Base-by-base conservation (phyloP, 768 basidiomycete genomes). In the Tulasnella sp. region DNA sequence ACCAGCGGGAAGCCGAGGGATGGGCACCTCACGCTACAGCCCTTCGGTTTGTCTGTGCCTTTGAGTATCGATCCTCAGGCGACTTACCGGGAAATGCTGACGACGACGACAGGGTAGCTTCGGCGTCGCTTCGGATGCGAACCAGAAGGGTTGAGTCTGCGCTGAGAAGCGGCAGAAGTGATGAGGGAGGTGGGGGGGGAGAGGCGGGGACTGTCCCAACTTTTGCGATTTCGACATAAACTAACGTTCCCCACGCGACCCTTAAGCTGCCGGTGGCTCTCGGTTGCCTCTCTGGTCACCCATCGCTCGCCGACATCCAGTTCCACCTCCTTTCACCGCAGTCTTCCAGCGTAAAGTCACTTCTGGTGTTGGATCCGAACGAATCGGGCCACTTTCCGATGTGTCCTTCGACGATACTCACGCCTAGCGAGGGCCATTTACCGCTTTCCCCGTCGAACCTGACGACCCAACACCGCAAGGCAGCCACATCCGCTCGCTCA, bases 1-100 rank as follows among this genome's bases (percentile, higher is more conserved):
- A 67, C 61, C 61, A 67, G 61, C 61, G 71, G 71, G 44, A 72
- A 72, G 71, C 71, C 71, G 71, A 72, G 71, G 61, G 71, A 72
- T 72, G 71, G 71, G 44, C 37, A 46, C 71, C 71, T 40, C 39
- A 72, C 71, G 44, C 71, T 67, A 67, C 15, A 67, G 61, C 61
- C 61, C 61, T 67, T 67, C 61, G 61, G 61, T 67, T 67, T 67
- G 61, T 67, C 61, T 67, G 61, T 67, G 61, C 61, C 61, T 67
- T 67, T 67, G 61, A 13, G 32, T 67, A 67, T 26, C 61, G 32
- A 67, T 67, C 61, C 61, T 67, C 61, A 67, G 61, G 61, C 61
- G 61, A 67, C 61, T 67, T 67, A 67, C 61, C 61, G 61, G 61
- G 61, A 67, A 67, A 67, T 67, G 61, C 61, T 67, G 61, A 35